Evolutionary conservation across 2,329 filamentous ascomycete genomes (phyloP), one percentile per base, ranked within the genome.

Genomic region (Clonostachys sp.): DNA sequence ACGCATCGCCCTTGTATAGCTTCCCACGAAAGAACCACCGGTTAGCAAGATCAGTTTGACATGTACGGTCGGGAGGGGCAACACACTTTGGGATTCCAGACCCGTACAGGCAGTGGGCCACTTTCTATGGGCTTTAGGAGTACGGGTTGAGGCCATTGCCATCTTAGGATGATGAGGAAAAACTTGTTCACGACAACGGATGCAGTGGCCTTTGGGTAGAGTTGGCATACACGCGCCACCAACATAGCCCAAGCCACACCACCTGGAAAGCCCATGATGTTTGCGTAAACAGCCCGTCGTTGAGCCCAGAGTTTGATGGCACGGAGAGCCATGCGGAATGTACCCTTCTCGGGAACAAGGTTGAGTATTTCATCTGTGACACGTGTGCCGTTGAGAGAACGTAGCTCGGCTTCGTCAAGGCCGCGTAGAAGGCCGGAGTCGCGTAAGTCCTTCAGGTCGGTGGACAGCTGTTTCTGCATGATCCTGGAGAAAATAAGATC

Each of bases 211-310:
- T 90, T 91, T 13, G 94, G 94, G 59, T 97, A 99, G 14, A 99
- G 79, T 66, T 99, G 94, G 66, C 94, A 97, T 40, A 97, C 89
- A 53, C 94, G 82, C 45, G 94, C 94, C 30, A 97, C 91, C 60
- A 99, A 80, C 87, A 99, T 96, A 12, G 92, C 94, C 90, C 92
- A 99, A 6, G 94, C 94, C 39, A 99, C 91, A 68, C 94, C 94
- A 57, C 94, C 94, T 3, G 94, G 94, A 56, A 94, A 99, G 24
- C 94, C 94, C 67, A 96, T 91, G 53, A 97, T 91, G 60, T 96
- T 96, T 53, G 90, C 90, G 62, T 97, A 97, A 43, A 97, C 90
- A 20, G 89, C 94, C 51, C 92, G 87, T 45, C 86, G 83, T 61
- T 95, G 89, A 10, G 94, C 91, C 94, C 94, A 99, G 8, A 99